phyloP scores from a whole-genome alignment of 2,329 filamentous ascomycete species.

The Phoma sp. region DNA sequence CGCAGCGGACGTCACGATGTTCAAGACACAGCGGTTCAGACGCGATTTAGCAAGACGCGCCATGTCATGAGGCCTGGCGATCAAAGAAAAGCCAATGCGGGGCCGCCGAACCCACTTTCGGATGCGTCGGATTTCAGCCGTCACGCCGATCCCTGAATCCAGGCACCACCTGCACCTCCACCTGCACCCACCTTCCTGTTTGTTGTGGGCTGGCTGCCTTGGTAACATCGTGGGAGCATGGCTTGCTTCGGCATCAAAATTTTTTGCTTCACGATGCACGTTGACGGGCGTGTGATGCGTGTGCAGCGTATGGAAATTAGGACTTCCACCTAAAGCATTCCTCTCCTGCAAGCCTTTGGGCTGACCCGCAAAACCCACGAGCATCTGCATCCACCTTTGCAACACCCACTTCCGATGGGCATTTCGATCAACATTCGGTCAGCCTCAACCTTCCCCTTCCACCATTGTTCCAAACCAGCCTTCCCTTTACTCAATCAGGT shows the following conservation, averaged over 20 bases:
- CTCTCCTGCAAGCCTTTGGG: neutral
- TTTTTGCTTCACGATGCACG: slow-evolving; percentile 4
- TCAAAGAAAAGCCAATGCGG: slow-evolving; percentile 28
- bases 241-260: slow-evolving; percentile 13
- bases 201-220: slow-evolving; percentile 20
- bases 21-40: slow-evolving; percentile 23
- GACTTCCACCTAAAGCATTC: neutral
- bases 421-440: slow-evolving; percentile 6
- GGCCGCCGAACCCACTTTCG: slow-evolving; percentile 27
- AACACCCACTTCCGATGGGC: neutral
- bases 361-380: slow-evolving; percentile 5
- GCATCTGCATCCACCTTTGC: neutral
- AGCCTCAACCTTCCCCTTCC: neutral
- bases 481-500: too few species aligned
- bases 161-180: slow-evolving; percentile 17
- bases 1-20: slow-evolving; percentile 36
- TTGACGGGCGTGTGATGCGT: neutral
- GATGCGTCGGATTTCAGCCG: slow-evolving; percentile 27
- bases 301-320: slow-evolving; percentile 10
- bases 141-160: slow-evolving; percentile 16
- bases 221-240: slow-evolving; percentile 4
- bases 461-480: neutral
- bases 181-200: slow-evolving; percentile 24
- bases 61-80: slow-evolving; percentile 37
- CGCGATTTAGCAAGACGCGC: slow-evolving; percentile 22